Percentiles rank a stretch among this genome's conserved stretches.
phyloP scores from a whole-genome alignment of 2,329 filamentous ascomycete species.

The Cryphonectria naterciae region DNA sequence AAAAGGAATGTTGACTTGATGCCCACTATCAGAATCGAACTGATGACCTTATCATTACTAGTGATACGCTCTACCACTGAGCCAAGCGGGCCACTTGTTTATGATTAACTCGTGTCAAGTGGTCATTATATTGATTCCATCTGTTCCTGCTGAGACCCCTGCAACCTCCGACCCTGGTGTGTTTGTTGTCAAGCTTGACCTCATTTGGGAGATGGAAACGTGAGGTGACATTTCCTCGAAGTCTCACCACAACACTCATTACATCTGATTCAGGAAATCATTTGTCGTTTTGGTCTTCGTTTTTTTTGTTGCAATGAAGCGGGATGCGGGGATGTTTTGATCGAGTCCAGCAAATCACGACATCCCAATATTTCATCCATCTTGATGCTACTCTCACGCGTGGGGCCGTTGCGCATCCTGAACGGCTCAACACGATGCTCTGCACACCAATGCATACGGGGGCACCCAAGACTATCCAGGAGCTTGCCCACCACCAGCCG shows the following conservation, averaged over 20 bases:
- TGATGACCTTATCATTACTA: conserved; percentile 30
- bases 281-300: not conserved
- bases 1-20: not conserved
- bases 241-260: conserved; percentile 3
- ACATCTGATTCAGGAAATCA: not conserved
- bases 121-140: too few species aligned
- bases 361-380: not conserved
- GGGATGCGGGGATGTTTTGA: not conserved
- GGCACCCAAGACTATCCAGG: not conserved
- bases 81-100: conserved; percentile 17
- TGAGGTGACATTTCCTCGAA: conserved; percentile 9
- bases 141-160: not conserved
- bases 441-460: not conserved
- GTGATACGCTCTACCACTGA: conserved; percentile 31
- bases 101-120: not conserved
- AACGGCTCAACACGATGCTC: conserved; percentile 10
- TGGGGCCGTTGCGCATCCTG: conserved; percentile 24
- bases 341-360: not conserved
- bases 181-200: not conserved
- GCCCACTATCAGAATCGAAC: conserved; percentile 30
- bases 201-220: not conserved
- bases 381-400: conserved; percentile 25
- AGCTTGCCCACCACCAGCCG: conserved; percentile 7
- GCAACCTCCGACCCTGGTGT: not conserved
- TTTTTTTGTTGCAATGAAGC: not conserved